Conservation (phyloP, 306 rosid genomes). For the Pyrus communis region DNA sequence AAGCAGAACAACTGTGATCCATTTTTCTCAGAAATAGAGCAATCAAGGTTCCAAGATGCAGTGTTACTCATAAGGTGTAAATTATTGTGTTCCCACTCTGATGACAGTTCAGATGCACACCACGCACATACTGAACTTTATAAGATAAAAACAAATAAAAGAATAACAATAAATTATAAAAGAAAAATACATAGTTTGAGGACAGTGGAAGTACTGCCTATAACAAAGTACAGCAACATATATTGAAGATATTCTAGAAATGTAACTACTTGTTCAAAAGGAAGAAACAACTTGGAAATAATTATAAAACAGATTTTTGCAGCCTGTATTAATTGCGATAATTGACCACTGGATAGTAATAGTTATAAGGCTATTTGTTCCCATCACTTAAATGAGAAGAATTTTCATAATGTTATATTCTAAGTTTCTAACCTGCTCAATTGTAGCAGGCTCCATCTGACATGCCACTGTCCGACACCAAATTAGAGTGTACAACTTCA, state of each 20-base stretch:
- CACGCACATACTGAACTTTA: background rate
- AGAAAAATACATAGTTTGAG: background rate
- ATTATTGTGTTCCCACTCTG: background rate
- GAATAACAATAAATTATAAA: background rate
- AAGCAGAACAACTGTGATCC: background rate
- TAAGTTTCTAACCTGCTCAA: constrained; percentile 54
- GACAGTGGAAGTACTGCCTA: background rate
- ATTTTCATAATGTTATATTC: background rate
- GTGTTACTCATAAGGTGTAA: background rate
- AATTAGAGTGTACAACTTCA: constrained; percentile 81
- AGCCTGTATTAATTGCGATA: background rate
- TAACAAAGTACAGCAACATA: background rate
- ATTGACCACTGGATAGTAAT: background rate
- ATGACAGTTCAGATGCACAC: background rate
- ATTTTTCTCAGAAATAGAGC: background rate
- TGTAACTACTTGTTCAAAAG: background rate
- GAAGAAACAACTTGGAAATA: background rate
- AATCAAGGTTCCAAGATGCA: background rate
- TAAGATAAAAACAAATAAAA: background rate
- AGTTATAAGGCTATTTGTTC: background rate
- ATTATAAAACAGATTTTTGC: background rate
- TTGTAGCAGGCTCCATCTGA: constrained; percentile 77
- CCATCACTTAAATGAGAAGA: background rate
- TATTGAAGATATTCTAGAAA: background rate
- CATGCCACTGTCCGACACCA: constrained; percentile 89